Base-by-base conservation (phyloP, 2,329 filamentous ascomycete species). In the Epichloe sibirici region DNA sequence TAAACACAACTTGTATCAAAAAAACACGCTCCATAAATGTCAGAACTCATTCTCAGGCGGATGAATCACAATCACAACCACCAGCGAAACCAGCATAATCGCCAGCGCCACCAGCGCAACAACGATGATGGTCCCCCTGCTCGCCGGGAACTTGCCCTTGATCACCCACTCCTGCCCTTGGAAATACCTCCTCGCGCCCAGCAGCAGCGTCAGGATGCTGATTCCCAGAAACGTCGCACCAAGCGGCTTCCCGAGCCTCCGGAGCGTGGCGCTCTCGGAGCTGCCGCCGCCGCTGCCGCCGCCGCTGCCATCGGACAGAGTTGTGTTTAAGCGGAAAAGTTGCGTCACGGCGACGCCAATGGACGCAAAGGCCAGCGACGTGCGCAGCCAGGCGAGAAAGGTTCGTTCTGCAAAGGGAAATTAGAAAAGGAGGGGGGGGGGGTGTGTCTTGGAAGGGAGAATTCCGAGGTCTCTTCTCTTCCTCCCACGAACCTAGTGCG, bases 281-380 rank as follows among this genome's bases (percentile, higher is more conserved):
- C 69, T 64, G 23, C 63, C 59, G 42, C 54, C 57, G 25, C 63
- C 59, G 39, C 53, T 57, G 25, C 63, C 59, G 39, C 53, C 56
- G 31, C 59, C 56, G 40, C 8, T 31, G 35, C 59, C 56, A 39
- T 64, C 60, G 23, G 69, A 63, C 42, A 86, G 71, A 8, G 81
- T 77, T 0, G 82, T 86, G 71, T 90, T 90, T 53, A 93, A 81
- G 28, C 88, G 84, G 71, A 93, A 91, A 47, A 93, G 79, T 66
- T 93, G 88, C 1, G 88, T 91, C 42, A 93, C 79, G 44, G 86
- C 88, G 55, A 93, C 86, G 53, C 88, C 88, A 58, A 93, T 91
- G 37, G 80, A 86, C 11, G 87, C 86, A 62, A 93, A 93, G 25
- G 85, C 82, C 38, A 93, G 77, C 2, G 85, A 90, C 3, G 88